phyloP scores from a whole-genome alignment of 331 rosid genomes.

The Cucumis variabilis region DNA sequence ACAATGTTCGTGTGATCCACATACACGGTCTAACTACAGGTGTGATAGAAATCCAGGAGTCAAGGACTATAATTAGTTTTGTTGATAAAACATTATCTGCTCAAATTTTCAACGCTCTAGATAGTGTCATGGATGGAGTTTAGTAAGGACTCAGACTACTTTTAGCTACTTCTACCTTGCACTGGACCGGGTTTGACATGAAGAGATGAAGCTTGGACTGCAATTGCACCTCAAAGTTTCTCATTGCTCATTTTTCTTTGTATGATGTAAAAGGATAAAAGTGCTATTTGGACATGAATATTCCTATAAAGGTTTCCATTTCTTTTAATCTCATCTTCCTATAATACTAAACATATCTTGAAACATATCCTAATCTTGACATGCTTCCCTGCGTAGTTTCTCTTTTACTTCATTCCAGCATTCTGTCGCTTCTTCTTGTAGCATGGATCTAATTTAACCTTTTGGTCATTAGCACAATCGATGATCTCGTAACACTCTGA shows the following conservation, averaged over 20 bases:
- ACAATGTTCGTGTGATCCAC: constrained; percentile 35
- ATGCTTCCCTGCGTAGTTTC: no score
- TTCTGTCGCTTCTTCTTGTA: no score
- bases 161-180: background rate
- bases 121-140: constrained; percentile 52
- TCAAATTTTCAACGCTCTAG: constrained; percentile 58
- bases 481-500: no score
- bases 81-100: constrained; percentile 56
- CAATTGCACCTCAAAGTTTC: no score
- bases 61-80: constrained; percentile 51
- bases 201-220: background rate
- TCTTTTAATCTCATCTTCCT: no score
- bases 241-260: background rate
- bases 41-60: constrained; percentile 58
- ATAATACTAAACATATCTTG: no score
- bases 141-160: background rate
- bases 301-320: no score
- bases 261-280: background rate
- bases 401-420: no score
- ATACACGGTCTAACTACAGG: constrained; percentile 63
- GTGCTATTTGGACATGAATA: background rate
- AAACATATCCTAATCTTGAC: no score
- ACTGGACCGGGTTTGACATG: background rate
- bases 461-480: no score
- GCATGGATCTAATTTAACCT: no score